Evolutionary conservation across 2,329 filamentous ascomycete genomes (phyloP).

Genomic region (Sporothrix phasma): DNA sequence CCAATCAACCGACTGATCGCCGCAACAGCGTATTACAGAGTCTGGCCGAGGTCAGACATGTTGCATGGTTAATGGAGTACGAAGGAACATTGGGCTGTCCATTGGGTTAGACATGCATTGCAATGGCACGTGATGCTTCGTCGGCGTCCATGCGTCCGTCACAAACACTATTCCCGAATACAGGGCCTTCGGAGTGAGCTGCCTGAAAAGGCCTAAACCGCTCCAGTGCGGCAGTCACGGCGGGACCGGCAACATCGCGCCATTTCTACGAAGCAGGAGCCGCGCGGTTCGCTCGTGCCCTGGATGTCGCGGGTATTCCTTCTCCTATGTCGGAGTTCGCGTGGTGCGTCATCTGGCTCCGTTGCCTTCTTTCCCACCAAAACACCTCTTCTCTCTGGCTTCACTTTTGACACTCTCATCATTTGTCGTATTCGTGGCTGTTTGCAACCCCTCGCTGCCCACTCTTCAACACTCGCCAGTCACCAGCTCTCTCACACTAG

Average conservation of each 20-base stretch:
- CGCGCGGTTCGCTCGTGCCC: not conserved
- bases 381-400: not conserved
- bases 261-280: not conserved
- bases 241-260: not conserved
- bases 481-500: too few relatives aligned
- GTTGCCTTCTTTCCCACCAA: not conserved
- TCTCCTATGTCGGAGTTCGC: constrained; percentile 1
- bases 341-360: not conserved
- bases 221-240: too few relatives aligned
- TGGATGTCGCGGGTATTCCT: not conserved
- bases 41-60: not conserved
- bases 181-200: not conserved
- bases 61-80: too few relatives aligned
- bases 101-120: not conserved
- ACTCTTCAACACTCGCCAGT: not conserved
- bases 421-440: not conserved
- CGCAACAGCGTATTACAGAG: too few relatives aligned
- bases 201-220: too few relatives aligned
- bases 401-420: not conserved
- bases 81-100: not conserved
- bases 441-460: not conserved
- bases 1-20: not conserved
- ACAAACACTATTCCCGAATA: not conserved
- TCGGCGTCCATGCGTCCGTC: too few relatives aligned
- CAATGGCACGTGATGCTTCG: constrained; percentile 1